phyloP scores from a whole-genome alignment of 225 moss, liverwort and hornwort species.

The Physcomitrium patens region DNA sequence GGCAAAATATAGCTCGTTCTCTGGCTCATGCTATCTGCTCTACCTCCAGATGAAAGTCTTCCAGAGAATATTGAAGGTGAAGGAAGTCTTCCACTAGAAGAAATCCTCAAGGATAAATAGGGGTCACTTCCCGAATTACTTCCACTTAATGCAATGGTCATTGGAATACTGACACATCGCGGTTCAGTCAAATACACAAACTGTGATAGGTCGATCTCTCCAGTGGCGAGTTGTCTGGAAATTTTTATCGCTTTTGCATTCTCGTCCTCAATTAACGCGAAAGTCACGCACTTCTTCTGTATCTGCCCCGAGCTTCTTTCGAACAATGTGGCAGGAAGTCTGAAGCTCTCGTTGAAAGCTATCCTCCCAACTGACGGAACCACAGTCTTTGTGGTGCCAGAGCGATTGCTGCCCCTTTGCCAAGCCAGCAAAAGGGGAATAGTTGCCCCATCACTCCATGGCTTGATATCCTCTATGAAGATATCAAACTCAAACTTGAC shows the following conservation, averaged over 20 bases:
- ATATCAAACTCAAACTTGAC: conserved; percentile 78
- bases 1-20: conserved; percentile 26
- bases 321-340: conserved; percentile 59
- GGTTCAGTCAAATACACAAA: conserved; percentile 51
- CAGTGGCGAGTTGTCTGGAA: conserved; percentile 39
- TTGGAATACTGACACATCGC: conserved; percentile 48
- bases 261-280: conserved; percentile 54
- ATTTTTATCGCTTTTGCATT: conserved; percentile 31
- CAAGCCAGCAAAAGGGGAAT: conserved; percentile 66
- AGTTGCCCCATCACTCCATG: conserved; percentile 49
- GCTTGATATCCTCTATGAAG: conserved; percentile 76
- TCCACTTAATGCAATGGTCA: conserved; percentile 40
- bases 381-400: conserved; percentile 56
- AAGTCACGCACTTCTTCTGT: conserved; percentile 61
- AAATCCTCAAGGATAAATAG: conserved; percentile 55
- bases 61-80: conserved; percentile 35
- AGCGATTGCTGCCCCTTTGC: conserved; percentile 73
- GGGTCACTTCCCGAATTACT: conserved; percentile 40
- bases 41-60: conserved; percentile 13
- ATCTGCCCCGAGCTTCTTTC: conserved; percentile 52
- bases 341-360: conserved; percentile 71
- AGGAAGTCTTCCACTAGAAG: conserved; percentile 31
- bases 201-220: conserved; percentile 67
- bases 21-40: neutral
- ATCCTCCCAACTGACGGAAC: conserved; percentile 59